Evolutionary conservation across 306 rosid species (phyloP), one percentile per base, ranked within the genome.

Genomic region (Malus orientalis): DNA sequence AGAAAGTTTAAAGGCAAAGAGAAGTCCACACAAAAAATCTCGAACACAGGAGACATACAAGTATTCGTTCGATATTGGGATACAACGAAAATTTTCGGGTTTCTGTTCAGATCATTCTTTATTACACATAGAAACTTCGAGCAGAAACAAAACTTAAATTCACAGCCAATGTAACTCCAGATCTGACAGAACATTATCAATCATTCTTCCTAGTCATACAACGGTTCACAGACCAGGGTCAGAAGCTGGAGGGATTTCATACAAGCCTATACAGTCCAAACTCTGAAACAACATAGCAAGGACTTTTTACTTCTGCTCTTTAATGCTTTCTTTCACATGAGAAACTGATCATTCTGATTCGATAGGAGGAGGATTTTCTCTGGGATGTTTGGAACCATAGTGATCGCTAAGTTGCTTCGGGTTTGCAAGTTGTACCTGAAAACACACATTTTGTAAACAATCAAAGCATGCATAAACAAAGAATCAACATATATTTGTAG

Each of bases 351-450:
- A 88, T 82, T 89, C 84, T 55, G 97, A 80, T 32, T 89, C 91
- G 18, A 86, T 42, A 8, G 45, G 45, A 9, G 97, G 97, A 64
- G 95, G 93, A 69, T 86, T 84, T 85, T 91, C 97, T 85, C 89
- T 94, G n/a, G 98, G 98, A 87, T 94, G 98, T 88, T 94, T 94
- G 76, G 98, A 87, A 68, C 72, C 74, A 83, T 90, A 94, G 77
- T 94, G 98, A 86, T 90, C 98, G 42, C 49, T 76, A 30, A 94
- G 90, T 60, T 94, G 98, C 71, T 94, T 94, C 60, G 88, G 85
- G 72, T 94, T 94, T 49, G 97, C 97, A 81, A 94, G 88, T 81
- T 90, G 97, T 32, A 29, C 89, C 98, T 91, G 93, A 62, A 87
- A 82, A 80, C 40, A 73, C 11, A 68, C 74, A 53, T 60, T 79